phyloP scores from a whole-genome alignment of 2,329 filamentous ascomycete genomes.

The Sarocladiaceae sp. region DNA sequence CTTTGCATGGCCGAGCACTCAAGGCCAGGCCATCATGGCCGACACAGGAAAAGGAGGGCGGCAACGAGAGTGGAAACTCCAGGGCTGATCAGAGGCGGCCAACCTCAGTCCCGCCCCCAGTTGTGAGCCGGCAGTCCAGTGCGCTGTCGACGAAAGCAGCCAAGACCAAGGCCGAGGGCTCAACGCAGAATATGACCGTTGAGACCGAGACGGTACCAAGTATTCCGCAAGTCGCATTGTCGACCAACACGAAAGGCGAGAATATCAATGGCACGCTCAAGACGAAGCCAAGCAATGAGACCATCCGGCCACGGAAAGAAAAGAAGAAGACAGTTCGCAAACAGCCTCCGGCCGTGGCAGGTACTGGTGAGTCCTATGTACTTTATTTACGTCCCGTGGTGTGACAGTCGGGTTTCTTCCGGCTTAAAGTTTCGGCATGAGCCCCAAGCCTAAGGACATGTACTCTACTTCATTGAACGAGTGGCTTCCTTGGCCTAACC shows the following conservation, averaged over 20 bases:
- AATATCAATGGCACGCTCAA: constrained; percentile 70
- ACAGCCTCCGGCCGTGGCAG: constrained; percentile 63
- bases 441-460: constrained; percentile 5
- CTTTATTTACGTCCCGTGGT: too few species aligned
- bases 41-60: constrained; percentile 44
- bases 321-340: constrained; percentile 79
- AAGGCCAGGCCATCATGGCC: constrained; percentile 43
- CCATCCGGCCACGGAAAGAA: constrained; percentile 90
- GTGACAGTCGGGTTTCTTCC: too few species aligned
- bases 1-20: constrained; percentile 36
- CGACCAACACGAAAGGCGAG: constrained; percentile 58
- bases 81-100: constrained; percentile 37
- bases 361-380: constrained; percentile 62
- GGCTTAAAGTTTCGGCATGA: too few species aligned
- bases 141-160: constrained; percentile 58
- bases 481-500: too few species aligned
- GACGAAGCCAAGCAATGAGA: constrained; percentile 88
- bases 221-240: constrained; percentile 77
- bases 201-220: constrained; percentile 95
- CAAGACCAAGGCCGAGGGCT: constrained; percentile 72
- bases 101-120: constrained; percentile 44
- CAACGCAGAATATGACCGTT: constrained; percentile 87
- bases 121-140: constrained; percentile 63
- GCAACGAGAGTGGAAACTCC: constrained; percentile 61
- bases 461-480: constrained; percentile 8